Evolutionary conservation across 768 basidiomycete species (phyloP).

Genomic region (Calocybe cyanea): DNA sequence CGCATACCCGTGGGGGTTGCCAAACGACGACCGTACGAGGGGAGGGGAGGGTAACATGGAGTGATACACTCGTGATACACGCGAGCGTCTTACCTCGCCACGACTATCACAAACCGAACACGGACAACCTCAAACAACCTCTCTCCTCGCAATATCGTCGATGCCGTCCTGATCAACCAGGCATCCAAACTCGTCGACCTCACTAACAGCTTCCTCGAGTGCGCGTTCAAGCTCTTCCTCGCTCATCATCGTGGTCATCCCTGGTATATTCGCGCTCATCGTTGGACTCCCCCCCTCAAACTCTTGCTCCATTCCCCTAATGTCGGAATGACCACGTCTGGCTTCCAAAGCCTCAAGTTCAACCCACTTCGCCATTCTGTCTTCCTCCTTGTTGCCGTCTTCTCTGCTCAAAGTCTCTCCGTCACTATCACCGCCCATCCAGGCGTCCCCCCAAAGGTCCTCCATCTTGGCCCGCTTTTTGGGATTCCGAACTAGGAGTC

Average conservation of each 20-base stretch:
- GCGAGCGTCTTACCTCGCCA: no score
- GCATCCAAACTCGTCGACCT: conserved; percentile 20
- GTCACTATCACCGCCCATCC: conserved; percentile 34
- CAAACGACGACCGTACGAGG: no score
- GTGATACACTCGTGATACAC: no score
- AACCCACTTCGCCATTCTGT: conserved; percentile 7
- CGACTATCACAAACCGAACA: no score
- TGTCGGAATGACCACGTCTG: no score
- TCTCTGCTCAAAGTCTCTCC: conserved; percentile 4
- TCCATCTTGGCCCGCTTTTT: conserved; percentile 55
- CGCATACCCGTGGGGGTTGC: no score
- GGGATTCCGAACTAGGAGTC: conserved; percentile 69
- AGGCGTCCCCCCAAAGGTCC: conserved; percentile 60
- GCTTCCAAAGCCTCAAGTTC: conserved; percentile 7
- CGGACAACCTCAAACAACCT: conserved; percentile 19
- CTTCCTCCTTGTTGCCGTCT: conserved; percentile 6
- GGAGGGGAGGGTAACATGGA: no score
- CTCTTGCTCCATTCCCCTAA: conserved; percentile 1
- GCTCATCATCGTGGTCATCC: conserved; percentile 8
- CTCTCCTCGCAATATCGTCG: conserved; percentile 25
- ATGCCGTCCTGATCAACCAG: conserved; percentile 27
- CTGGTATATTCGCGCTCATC: conserved; percentile 8
- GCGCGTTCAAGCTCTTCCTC: conserved; percentile 15
- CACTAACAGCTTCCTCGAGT: conserved; percentile 13
- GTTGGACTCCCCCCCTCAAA: conserved; percentile 11